Conservation (phyloP, 2,329 filamentous ascomycete genomes). For the Pseudopyricularia javanii region DNA sequence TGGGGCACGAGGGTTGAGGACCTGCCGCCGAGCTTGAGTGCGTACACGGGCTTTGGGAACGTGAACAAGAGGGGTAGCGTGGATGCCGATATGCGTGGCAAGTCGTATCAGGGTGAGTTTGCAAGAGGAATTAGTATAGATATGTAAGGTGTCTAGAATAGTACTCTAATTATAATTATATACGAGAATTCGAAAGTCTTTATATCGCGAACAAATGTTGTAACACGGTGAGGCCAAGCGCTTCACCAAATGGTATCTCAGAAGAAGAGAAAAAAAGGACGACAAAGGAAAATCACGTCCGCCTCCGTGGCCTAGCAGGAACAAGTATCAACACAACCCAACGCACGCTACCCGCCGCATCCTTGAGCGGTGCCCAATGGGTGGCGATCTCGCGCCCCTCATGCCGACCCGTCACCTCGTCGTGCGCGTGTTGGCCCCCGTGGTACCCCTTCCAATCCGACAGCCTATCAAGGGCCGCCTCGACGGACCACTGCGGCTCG, state of each 20-base stretch:
- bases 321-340: slow-evolving; percentile 20
- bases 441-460: neutral
- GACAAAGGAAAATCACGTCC: neutral
- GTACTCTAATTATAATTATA: neutral
- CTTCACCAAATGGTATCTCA: no score
- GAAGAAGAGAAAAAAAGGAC: neutral
- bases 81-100: neutral
- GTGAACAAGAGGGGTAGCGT: neutral
- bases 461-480: neutral
- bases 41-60: slow-evolving; percentile 18
- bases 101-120: neutral
- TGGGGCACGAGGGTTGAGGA: slow-evolving; percentile 52
- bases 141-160: neutral
- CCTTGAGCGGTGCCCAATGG: slow-evolving; percentile 22
- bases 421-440: no score
- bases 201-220: neutral
- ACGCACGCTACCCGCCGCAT: slow-evolving; percentile 15
- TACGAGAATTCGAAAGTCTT: neutral
- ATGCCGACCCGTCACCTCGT: no score
- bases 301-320: slow-evolving; percentile 5
- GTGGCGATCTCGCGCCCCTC: slow-evolving; percentile 11
- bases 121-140: neutral
- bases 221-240: neutral
- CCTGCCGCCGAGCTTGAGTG: slow-evolving; percentile 45
- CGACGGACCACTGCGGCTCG: neutral